Conservation (phyloP, 1,139 yeast species). For the Nematodospora anomalae region DNA sequence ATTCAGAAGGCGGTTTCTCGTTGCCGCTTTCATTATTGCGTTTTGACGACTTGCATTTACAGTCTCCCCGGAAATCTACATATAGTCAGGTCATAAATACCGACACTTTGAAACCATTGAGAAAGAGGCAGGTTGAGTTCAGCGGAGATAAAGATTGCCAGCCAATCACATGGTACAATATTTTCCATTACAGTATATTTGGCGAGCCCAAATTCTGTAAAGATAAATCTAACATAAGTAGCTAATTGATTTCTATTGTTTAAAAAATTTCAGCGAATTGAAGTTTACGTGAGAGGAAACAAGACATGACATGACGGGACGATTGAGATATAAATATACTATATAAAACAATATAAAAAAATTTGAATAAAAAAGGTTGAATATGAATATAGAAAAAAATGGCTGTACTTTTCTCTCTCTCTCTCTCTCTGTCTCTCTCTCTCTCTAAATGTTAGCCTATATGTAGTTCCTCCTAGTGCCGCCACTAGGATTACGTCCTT, state of each 20-base stretch:
- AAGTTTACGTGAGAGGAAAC: no score
- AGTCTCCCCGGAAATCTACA: constrained; percentile 25
- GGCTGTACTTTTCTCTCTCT: background rate
- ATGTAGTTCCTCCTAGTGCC: constrained; percentile 24
- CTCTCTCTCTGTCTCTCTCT: background rate
- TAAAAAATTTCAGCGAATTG: no score
- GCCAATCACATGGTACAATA: constrained; percentile 50
- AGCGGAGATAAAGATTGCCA: constrained; percentile 34
- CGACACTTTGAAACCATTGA: constrained; percentile 6
- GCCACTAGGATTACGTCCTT: constrained; percentile 7
- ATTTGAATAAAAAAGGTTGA: no score
- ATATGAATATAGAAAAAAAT: constrained; percentile 1
- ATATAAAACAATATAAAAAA: background rate
- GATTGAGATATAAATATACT: background rate
- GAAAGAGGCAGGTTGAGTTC: constrained; percentile 4
- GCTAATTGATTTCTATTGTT: no score
- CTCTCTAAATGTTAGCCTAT: constrained; percentile 8
- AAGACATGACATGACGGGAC: no score
- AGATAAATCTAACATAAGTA: constrained; percentile 6
- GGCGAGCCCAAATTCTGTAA: constrained; percentile 48
- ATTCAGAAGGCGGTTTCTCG: constrained; percentile 13
- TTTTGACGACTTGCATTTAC: constrained; percentile 14
- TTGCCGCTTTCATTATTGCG: constrained; percentile 26
- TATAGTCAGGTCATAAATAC: constrained; percentile 26
- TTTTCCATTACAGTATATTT: constrained; percentile 49